Evolutionary conservation across 75 land plant species (phyloP), one percentile per base, ranked within the genome.

Genomic region (Isoetes taiwanensis): DNA sequence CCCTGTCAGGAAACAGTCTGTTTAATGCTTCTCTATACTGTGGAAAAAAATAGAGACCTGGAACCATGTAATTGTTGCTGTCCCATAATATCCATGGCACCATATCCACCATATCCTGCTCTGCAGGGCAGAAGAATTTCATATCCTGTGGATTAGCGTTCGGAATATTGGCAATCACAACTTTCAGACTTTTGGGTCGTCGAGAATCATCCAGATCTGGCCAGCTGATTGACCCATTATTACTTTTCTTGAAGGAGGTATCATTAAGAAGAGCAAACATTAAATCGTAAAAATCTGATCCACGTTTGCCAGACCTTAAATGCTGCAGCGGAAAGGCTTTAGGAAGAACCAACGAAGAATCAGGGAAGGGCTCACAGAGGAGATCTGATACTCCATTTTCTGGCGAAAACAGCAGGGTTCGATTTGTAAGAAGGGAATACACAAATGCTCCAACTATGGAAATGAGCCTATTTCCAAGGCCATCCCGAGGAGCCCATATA

Each of bases 11-110:
- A 54, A 64, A 64, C 65, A 8, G 28, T 23, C 2, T 2, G 11
- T 52, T 54, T 1, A 64, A 58, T 28, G 11, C 34, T 16, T 64
- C 25, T 21, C 61, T 24, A 28, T 34, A 64, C 14, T 35, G n/a
- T 1, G 61, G 65, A 1, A 64, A 6, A 19, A 64, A 25, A 34
- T 64, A 64, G 38, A 64, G 24, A 26, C 59, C 65, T 34, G 65
- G 65, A 52, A 54, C 35, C 32, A 12, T 53, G 27, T 54, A 38
- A 19, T 52, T 11, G 27, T 64, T 52, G 28, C 58, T 53, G 21
- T 27, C 3, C 17, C 29, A 53, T 28, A 64, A 14, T 5, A 64
- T 19, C 65, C 65, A 64, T 5, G 58, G 58, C 1, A 53, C 20
- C 12, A 21, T 11, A 3, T 5, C 4, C 2, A 32, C 12, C 11